Conservation (phyloP, 768 basidiomycete genomes). For the Lanmaoa rubissima region DNA sequence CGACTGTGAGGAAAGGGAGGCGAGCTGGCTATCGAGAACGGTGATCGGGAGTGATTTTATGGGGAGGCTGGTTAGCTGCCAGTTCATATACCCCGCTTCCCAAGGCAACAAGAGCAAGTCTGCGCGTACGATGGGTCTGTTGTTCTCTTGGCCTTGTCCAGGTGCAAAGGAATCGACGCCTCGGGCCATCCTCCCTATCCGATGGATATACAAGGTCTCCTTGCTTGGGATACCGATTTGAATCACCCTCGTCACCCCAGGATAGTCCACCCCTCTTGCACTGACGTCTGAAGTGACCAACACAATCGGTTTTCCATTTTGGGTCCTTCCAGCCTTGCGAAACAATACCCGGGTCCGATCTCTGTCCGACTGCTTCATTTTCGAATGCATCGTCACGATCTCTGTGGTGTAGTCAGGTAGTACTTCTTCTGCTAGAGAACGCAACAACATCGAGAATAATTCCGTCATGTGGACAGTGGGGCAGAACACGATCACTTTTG, state of each 20-base stretch:
- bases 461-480: constrained; percentile 84
- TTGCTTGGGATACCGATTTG: constrained; percentile 80
- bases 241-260: constrained; percentile 83
- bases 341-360: constrained; percentile 27
- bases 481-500: constrained; percentile 82
- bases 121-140: constrained; percentile 42
- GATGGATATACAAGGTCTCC: constrained; percentile 77
- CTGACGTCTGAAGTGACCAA: constrained; percentile 88
- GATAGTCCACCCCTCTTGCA: constrained; percentile 87
- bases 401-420: constrained; percentile 56
- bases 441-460: constrained; percentile 64
- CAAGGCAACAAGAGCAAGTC: constrained; percentile 80
- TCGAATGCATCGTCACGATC: constrained; percentile 83
- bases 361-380: constrained; percentile 37
- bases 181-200: constrained; percentile 83
- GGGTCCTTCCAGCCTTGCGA: constrained; percentile 4
- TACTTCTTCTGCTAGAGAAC: constrained; percentile 39
- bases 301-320: constrained; percentile 46
- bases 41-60: constrained; percentile 53
- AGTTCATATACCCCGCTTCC: constrained; percentile 67
- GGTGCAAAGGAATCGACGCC: constrained; percentile 49
- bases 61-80: constrained; percentile 64
- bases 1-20: constrained; percentile 10
- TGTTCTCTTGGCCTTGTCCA: background rate
- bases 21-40: constrained; percentile 11